phyloP scores from a whole-genome alignment of 2,329 filamentous ascomycete species.

The Helminthosporium solani region DNA sequence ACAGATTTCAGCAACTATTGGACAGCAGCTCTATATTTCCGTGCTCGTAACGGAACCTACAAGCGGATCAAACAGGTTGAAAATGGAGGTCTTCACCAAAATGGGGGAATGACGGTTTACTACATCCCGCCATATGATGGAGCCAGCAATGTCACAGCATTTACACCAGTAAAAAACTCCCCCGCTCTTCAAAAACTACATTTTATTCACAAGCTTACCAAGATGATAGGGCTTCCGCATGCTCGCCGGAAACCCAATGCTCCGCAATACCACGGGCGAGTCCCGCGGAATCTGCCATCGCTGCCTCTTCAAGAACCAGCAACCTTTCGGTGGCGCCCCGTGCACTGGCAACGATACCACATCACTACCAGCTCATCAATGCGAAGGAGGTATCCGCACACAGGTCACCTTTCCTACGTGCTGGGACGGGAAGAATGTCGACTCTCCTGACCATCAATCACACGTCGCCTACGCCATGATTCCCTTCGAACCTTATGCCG shows the following conservation, averaged over 20 bases:
- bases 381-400: slow-evolving; percentile 47
- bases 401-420: slow-evolving; percentile 51
- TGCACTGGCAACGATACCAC: slow-evolving; percentile 42
- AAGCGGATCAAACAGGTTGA: slow-evolving; percentile 31
- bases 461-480: slow-evolving; percentile 48
- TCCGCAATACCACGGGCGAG: slow-evolving; percentile 18
- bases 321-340: slow-evolving; percentile 12
- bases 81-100: slow-evolving; percentile 18
- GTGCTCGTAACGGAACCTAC: slow-evolving; percentile 32
- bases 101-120: slow-evolving; percentile 34
- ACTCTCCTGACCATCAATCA: slow-evolving; percentile 57
- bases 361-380: slow-evolving; percentile 38
- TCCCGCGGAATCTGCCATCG: slow-evolving; percentile 37
- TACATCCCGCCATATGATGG: slow-evolving; percentile 36
- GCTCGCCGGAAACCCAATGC: slow-evolving; percentile 28
- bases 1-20: slow-evolving; percentile 26
- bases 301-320: slow-evolving; percentile 15
- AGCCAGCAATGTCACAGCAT: slow-evolving; percentile 37
- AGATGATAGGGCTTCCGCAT: slow-evolving; percentile 34
- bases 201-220: no score
- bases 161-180: slow-evolving; percentile 21
- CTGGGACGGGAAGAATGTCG: slow-evolving; percentile 53
- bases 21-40: slow-evolving; percentile 34
- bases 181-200: slow-evolving; percentile 15
- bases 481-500: slow-evolving; percentile 29